Percentiles rank a stretch among this genome's conserved stretches.
Conservation (phyloP, 2,329 filamentous ascomycete species). For the Colletotrichum tofieldiae region DNA sequence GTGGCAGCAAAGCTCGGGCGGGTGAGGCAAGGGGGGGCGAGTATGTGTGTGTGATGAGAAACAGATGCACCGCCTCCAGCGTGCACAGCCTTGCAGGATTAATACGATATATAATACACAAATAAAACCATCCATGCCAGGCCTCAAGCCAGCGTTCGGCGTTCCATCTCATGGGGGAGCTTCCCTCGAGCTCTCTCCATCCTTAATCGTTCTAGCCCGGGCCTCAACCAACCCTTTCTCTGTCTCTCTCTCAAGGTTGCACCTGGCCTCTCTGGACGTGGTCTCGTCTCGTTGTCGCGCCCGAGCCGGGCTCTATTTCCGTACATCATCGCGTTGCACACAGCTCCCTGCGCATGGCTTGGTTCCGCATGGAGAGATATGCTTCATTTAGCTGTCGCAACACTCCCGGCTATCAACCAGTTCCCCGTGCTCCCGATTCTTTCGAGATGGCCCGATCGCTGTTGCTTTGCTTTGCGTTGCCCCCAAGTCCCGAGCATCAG, state of each 20-base stretch:
- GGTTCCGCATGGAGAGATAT: conserved; percentile 25
- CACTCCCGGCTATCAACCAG: conserved; percentile 12
- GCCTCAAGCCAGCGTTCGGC: conserved; percentile 30
- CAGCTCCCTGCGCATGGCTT: conserved; percentile 18
- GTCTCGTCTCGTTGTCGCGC: background rate
- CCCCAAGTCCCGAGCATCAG: conserved; percentile 8
- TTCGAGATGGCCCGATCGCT: conserved; percentile 12
- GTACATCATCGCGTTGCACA: conserved; percentile 13
- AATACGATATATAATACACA: conserved; percentile 39
- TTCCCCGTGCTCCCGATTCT: conserved; percentile 3
- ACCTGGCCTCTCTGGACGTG: background rate
- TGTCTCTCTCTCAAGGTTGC: background rate
- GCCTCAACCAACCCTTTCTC: background rate
- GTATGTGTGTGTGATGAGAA: conserved; percentile 16
- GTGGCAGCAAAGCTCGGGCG: background rate
- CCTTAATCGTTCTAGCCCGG: background rate
- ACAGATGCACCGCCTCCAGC: conserved; percentile 37
- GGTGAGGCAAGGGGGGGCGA: background rate
- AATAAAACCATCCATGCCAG: conserved; percentile 17
- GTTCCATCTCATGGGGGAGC: background rate
- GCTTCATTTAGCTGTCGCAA: conserved; percentile 33
- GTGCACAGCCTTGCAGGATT: conserved; percentile 37
- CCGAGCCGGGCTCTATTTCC: conserved; percentile 7
- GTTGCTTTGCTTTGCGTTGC: conserved; percentile 1
- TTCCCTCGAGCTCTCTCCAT: background rate